phyloP scores from a whole-genome alignment of 768 basidiomycete species.

The Flagelloscypha sp. region DNA sequence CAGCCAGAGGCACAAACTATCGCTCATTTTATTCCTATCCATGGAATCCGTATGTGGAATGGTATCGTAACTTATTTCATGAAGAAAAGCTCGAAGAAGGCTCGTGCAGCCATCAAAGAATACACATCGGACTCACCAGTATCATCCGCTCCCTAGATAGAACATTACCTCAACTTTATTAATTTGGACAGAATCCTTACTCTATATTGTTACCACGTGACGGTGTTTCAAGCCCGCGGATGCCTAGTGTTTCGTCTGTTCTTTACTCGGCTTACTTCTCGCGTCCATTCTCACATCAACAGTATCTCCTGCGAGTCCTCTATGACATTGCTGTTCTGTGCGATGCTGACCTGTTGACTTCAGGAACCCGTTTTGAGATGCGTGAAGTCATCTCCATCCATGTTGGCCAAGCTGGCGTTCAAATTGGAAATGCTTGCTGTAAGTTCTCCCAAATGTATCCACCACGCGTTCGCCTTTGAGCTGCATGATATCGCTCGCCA shows the following conservation, averaged over 20 bases:
- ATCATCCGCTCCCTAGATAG: neutral
- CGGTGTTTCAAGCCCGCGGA: constrained; percentile 2
- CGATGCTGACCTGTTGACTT: neutral
- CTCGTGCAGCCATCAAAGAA: constrained; percentile 21
- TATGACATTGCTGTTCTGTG: neutral
- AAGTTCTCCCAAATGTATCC: constrained; percentile 33
- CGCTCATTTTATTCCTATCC: constrained; percentile 33
- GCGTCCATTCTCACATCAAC: constrained; percentile 1
- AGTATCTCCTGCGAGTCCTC: neutral
- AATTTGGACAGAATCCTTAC: constrained; percentile 9
- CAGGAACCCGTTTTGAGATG: constrained; percentile 36
- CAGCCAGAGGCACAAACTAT: constrained; percentile 50
- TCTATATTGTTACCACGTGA: constrained; percentile 3
- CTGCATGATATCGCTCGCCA: constrained; percentile 25
- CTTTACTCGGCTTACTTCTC: constrained; percentile 1
- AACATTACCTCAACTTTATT: neutral
- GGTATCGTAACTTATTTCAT: constrained; percentile 43
- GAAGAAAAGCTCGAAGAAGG: constrained; percentile 33
- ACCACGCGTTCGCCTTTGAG: constrained; percentile 12
- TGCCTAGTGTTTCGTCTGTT: neutral
- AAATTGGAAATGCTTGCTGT: constrained; percentile 99
- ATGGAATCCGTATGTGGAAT: constrained; percentile 52
- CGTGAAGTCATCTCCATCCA: constrained; percentile 98
- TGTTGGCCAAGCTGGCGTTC: constrained; percentile 97
- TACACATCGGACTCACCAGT: constrained; percentile 10